Base-by-base conservation (phyloP, 495 filamentous ascomycete species). In the Extremus antarcticus region DNA sequence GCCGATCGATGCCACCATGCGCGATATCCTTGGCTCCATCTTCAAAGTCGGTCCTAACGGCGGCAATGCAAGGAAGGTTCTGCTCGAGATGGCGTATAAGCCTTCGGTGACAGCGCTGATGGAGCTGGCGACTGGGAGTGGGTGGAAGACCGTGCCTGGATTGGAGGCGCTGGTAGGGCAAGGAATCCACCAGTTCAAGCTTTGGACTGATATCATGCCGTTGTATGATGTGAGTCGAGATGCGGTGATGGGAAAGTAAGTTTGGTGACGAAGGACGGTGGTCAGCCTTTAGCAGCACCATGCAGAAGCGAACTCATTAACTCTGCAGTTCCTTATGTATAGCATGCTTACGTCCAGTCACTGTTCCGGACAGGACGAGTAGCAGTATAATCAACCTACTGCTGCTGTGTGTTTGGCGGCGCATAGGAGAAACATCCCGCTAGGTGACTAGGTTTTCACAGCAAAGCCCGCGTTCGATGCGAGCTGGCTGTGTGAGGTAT, bases 21-120 rank as follows among this genome's bases (percentile, higher is more conserved):
- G 78, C 21, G 84, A 84, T 62, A 75, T 85, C 10, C 70, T 97
- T 16, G 71, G 71, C 1, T 74, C 76, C 45, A 60, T 87, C 10
- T 77, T 99, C 57, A 75, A 77, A n/a, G 50, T 16, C 39, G 32
- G 53, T n/a, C 58, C 61, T 65, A 13, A 64, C 62, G 24, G 35
- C 20, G 47, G 43, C 0, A 66, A 74, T 29, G 65, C 66, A 10
- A 54, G 54, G 29, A 60, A 77, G 25, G 81, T 94, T 25, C 71
- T 96, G 53, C 71, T 95, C 1, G 92, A 99, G 73, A 96, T 99
- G 92, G 90, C 92, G 2, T 99, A 99, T 68, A 94, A 85, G 67
- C 94, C 92, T 23, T 67, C 78, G 0, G 76, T 84, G 24, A 99
- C 92, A 15, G 76, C 85, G 22, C 65, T 96, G 64, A 96, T 97